These are phyloP conservation scores for Gracilariopsis chorda DNA, from an alignment of 23 red algal species.

Conservation along the genomic window DNA sequence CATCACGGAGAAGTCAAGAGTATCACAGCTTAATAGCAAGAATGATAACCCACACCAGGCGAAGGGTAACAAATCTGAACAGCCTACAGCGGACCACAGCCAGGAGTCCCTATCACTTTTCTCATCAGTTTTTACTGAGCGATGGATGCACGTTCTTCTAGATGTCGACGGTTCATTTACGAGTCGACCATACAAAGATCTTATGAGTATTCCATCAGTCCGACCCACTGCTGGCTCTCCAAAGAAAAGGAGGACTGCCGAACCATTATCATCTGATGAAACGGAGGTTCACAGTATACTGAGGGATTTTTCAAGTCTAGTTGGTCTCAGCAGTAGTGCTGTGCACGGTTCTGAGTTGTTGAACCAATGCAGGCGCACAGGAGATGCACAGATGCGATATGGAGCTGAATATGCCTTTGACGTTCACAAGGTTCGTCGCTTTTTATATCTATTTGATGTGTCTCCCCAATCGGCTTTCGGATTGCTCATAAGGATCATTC, in stretches of 20 bases:
- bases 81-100: neutral
- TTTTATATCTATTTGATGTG: constrained; percentile 25
- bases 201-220: neutral
- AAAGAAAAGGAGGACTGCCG: neutral
- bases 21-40: neutral
- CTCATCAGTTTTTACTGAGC: constrained; percentile 48
- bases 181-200: neutral
- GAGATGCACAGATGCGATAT: constrained; percentile 38
- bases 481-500: constrained; percentile 18
- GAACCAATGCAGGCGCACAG: constrained; percentile 15
- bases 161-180: constrained; percentile 15
- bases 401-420: constrained; percentile 57
- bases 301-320: neutral
- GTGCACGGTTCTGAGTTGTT: constrained; percentile 10
- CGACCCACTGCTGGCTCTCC: neutral
- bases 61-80: neutral
- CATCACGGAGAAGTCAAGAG: constrained; percentile 4
- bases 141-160: constrained; percentile 60
- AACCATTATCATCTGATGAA: neutral
- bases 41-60: neutral
- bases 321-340: constrained; percentile 19
- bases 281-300: constrained; percentile 7
- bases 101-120: constrained; percentile 23
- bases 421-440: constrained; percentile 18
- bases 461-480: neutral